Evolutionary conservation across 805 yeast species (phyloP).

Genomic region (Lipomyces starkeyi): DNA sequence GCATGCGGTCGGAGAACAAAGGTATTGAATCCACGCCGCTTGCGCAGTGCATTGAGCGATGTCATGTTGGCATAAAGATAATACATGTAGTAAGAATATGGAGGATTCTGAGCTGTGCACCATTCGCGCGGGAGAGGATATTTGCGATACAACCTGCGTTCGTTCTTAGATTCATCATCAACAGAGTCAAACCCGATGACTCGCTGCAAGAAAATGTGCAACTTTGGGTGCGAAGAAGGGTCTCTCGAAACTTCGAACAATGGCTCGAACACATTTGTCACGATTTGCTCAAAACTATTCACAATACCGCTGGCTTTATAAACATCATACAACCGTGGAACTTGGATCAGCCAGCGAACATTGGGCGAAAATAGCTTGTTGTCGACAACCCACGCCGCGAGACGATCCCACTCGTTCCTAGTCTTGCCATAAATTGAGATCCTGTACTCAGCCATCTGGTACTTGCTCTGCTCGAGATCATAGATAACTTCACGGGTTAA

Average conservation of each 20-base stretch:
- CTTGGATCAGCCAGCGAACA: conserved; percentile 95
- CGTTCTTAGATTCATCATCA: conserved; percentile 95
- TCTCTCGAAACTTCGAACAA: conserved; percentile 86
- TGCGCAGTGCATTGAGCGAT: conserved; percentile 84
- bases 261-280: conserved; percentile 82
- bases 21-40: conserved; percentile 76
- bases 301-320: conserved; percentile 80
- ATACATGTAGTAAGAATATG: conserved; percentile 94
- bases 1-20: conserved; percentile 97
- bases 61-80: conserved; percentile 86
- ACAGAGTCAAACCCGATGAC: conserved; percentile 98
- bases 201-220: conserved; percentile 84
- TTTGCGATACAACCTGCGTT: conserved; percentile 78
- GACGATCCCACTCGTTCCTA: conserved; percentile 89
- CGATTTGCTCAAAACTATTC: conserved; percentile 71
- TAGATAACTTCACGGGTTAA: conserved; percentile 89
- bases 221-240: conserved; percentile 88
- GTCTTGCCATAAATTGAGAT: conserved; percentile 93
- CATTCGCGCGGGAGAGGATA: conserved; percentile 87
- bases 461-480: conserved; percentile 92
- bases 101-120: conserved; percentile 83
- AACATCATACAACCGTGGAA: conserved; percentile 90
- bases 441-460: conserved; percentile 96
- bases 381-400: conserved; percentile 94
- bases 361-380: conserved; percentile 89